phyloP scores from a whole-genome alignment of 768 basidiomycete genomes.

The Mycena haematopus region DNA sequence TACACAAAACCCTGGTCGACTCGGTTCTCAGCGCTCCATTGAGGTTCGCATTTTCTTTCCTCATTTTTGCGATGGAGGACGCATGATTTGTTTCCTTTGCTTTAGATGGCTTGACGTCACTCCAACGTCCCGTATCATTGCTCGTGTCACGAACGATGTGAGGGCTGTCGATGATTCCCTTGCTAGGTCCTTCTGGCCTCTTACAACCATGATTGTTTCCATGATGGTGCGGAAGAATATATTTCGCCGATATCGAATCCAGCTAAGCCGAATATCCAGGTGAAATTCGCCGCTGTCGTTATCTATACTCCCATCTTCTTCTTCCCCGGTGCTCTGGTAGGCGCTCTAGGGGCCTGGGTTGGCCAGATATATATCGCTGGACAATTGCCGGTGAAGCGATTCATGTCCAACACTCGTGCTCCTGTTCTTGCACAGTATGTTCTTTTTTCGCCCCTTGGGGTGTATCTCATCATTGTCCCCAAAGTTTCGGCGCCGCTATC shows the following conservation, averaged over 20 bases:
- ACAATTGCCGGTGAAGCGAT: conserved; percentile 36
- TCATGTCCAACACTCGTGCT: conserved; percentile 33
- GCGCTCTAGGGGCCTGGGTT: conserved; percentile 27
- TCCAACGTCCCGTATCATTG: conserved; percentile 45
- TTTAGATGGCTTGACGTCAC: conserved; percentile 37
- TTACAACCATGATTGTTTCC: conserved; percentile 38
- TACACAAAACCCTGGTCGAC: conserved; percentile 47
- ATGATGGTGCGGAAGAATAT: conserved; percentile 34
- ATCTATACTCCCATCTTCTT: conserved; percentile 39
- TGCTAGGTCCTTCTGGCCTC: conserved; percentile 38
- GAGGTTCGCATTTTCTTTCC: conserved; percentile 31
- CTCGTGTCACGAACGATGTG: conserved; percentile 55
- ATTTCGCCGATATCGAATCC: conserved; percentile 22
- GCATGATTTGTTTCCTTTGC: background rate
- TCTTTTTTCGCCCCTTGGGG: conserved; percentile 30
- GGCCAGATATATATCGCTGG: conserved; percentile 36
- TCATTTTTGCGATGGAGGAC: no score
- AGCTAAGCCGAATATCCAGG: conserved; percentile 16
- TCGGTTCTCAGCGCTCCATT: conserved; percentile 53
- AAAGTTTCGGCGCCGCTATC: conserved; percentile 51
- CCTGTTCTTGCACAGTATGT: conserved; percentile 41
- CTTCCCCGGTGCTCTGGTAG: conserved; percentile 37
- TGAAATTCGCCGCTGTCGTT: conserved; percentile 39
- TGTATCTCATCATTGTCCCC: background rate
- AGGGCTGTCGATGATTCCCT: conserved; percentile 36